These are phyloP conservation scores for Lachnellula willkommii DNA, from an alignment of 2,329 filamentous ascomycete genomes.

Conservation along the genomic window DNA sequence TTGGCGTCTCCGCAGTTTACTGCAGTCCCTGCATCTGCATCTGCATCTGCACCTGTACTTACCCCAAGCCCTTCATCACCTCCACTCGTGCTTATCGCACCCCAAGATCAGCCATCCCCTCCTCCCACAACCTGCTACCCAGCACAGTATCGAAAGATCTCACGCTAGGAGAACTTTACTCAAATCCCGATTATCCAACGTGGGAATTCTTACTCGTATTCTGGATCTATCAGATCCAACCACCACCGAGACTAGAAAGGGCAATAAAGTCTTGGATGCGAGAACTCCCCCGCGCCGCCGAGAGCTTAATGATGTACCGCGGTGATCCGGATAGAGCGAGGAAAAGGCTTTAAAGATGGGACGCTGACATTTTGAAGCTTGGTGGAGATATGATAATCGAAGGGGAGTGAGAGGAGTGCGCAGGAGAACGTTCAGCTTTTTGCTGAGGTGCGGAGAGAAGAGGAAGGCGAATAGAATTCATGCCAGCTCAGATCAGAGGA, in stretches of 20 bases:
- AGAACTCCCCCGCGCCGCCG: conserved; percentile 2
- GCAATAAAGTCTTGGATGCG: not conserved
- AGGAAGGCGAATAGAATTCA: no score
- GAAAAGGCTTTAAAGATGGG: not conserved
- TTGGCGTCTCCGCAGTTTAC: conserved; percentile 5
- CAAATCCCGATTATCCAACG: conserved; percentile 3
- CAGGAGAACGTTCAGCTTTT: no score
- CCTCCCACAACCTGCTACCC: not conserved
- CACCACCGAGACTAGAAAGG: not conserved
- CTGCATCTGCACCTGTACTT: not conserved
- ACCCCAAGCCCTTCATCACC: not conserved
- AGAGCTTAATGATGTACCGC: not conserved
- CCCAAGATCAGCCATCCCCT: conserved; percentile 1
- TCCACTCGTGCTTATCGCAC: not conserved
- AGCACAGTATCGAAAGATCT: no score
- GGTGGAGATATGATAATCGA: no score
- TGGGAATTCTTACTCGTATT: conserved; percentile 1
- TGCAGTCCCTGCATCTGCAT: conserved; percentile 5
- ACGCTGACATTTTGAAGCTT: no score
- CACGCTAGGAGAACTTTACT: conserved; percentile 1
- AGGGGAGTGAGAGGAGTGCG: no score
- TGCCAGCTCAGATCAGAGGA: no score
- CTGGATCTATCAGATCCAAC: conserved; percentile 2
- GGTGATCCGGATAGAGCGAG: no score
- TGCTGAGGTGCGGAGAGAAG: no score